Evolutionary conservation across 495 filamentous ascomycete species (phyloP), one percentile per base, ranked within the genome.

Genomic region (Penicillium alfredii): DNA sequence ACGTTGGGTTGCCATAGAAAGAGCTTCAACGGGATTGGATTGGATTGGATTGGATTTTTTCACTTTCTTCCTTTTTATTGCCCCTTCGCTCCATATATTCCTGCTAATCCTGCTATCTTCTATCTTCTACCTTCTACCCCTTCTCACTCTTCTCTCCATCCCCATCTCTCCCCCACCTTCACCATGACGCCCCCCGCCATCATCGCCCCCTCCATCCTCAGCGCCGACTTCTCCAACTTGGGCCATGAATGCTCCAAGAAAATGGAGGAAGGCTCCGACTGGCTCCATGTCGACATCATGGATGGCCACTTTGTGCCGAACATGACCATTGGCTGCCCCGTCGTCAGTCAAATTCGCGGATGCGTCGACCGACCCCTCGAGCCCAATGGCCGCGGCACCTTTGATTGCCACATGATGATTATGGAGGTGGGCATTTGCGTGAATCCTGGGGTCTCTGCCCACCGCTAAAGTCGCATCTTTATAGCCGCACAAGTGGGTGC

Each of bases 341-440:
- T 97, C 13, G 92, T 98, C 6, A 88, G 83, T 36, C 93, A 88
- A 67, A 92, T 98, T 38, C 82, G 92, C 23, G 72, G 74, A 24
- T 81, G 93, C 51, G 88, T 98, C 36, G 78, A 81, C 27, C 68
- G 73, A 15, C 82, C 74, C 3, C 58, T 50, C 26, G 44, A 63
- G 40, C 63, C 68, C 22, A 61, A 78, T 45, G 84, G 82, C 3
- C 82, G 78, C 51, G 92, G 92, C 15, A 95, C 92, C 17, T 98
- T 98, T 52, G 92, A 98, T 64, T 98, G 92, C 76, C 92, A 98
- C 61, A 97, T 98, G 93, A 98, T 98, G 92, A 94, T 98, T 51
- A 80, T 84, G 50, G 92, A 98, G 85, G 88, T 92, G 20, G 33
- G 56, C 20, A 15, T 42, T 34, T n/a, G n/a, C n/a, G n/a, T n/a